Evolutionary conservation across 139 green algal species (phyloP), one percentile per base, ranked within the genome.

Genomic region (Klebsormidium nitens): DNA sequence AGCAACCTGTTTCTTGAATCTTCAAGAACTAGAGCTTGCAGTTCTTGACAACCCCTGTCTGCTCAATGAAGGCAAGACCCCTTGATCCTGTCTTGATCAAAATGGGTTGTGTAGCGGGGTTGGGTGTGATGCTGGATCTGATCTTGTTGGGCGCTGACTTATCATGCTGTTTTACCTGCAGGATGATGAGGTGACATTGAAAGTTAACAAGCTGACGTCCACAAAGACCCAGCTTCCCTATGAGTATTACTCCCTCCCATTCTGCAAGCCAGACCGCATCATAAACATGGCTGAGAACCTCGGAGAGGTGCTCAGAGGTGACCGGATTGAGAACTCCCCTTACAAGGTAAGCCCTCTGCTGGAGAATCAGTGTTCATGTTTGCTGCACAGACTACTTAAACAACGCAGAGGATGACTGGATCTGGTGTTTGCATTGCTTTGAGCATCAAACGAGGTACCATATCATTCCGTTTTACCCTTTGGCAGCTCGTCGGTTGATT

Each of bases 231-330:
- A 86, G 71, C 80, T 99, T 42, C 95, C 95, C 0, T 98, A 96
- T 66, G 89, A 97, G 68, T 99, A 97, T 78, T 99, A 98, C 80
- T 88, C 81, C 1, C 81, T 99, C 56, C 93, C 93, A 4, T 98
- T 96, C 81, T 99, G 95, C 78, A 80, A 83, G 36, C 95, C 95
- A 6, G 82, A 96, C 35, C 86, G 89, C 55, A 90, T 98, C 56
- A 75, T 92, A 48, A 86, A 85, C 50, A 91, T 78, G 44, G 89
- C 93, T 6, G 94, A 97, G 64, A 97, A 97, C 80, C 78, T 98
- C 49, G 95, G 95, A 2, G 93, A 99, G 81, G 88, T 98, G 39
- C 79, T 99, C 78, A 84, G 95, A 0, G 95, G 95, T 17, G 95
- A 99, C 82, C 75, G 95, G 32, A 99, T 99, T 50, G 88, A 96